A percentile compares a stretch with the other conserved stretches of the same genome.
Conservation (phyloP, 2,329 filamentous ascomycete species). For the Alternaria sp. region DNA sequence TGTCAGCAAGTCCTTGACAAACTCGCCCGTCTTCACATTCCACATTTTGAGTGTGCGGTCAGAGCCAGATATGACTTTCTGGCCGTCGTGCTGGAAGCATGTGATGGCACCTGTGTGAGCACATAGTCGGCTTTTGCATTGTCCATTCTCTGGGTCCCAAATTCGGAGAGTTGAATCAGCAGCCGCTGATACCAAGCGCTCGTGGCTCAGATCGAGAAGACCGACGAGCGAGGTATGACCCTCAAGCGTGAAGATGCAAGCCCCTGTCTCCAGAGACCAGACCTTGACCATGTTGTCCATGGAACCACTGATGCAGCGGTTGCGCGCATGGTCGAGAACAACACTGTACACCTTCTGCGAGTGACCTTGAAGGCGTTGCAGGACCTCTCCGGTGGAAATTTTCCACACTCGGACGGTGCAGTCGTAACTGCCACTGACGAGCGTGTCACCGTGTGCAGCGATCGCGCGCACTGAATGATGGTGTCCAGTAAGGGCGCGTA, state of each 20-base stretch:
- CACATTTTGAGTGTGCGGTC: slow-evolving; percentile 98
- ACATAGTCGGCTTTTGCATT: slow-evolving; percentile 86
- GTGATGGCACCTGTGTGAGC: slow-evolving; percentile 98
- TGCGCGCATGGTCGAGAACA: slow-evolving; percentile 87
- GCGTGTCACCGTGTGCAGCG: slow-evolving; percentile 88
- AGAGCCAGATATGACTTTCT: slow-evolving; percentile 95
- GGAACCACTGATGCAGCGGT: slow-evolving; percentile 94
- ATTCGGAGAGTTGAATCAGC: slow-evolving; percentile 95
- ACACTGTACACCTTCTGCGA: slow-evolving; percentile 96
- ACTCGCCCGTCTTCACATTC: slow-evolving; percentile 92
- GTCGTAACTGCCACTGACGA: slow-evolving; percentile 98
- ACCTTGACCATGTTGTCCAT: slow-evolving; percentile 99
- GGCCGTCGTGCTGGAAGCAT: slow-evolving; percentile 96
- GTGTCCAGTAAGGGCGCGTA: slow-evolving; percentile 85
- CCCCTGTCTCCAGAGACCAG: slow-evolving; percentile 89
- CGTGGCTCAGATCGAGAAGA: slow-evolving; percentile 84
- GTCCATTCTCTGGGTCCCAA: slow-evolving; percentile 93
- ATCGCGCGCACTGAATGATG: slow-evolving; percentile 95
- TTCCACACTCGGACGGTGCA: slow-evolving; percentile 95
- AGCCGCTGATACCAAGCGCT: slow-evolving; percentile 90
- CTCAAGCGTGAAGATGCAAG: slow-evolving; percentile 86
- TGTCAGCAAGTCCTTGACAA: slow-evolving; percentile 88
- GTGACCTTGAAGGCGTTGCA: slow-evolving; percentile 86
- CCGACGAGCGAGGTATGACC: slow-evolving; percentile 93
- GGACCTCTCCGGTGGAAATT: slow-evolving; percentile 89